Conservation (phyloP, 192 early-diverging fungal genomes). For the Jimgerdemannia lactiflua region DNA sequence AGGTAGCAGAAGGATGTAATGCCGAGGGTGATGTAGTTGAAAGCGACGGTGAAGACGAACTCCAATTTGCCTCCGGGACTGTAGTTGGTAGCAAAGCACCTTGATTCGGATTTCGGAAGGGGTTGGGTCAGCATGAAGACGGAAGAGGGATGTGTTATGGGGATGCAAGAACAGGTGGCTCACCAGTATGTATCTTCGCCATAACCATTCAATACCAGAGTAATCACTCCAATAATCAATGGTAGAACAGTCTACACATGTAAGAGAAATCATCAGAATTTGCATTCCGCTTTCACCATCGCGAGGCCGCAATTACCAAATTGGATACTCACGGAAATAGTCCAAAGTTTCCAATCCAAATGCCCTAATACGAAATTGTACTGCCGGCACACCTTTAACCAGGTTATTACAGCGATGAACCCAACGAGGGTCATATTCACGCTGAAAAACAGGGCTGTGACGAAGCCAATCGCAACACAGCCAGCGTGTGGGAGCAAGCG, state of each 20-base stretch:
- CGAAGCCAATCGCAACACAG: constrained; percentile 8
- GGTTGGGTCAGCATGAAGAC: background rate
- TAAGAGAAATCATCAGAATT: background rate
- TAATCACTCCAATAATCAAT: background rate
- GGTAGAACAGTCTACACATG: background rate
- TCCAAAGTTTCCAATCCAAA: constrained; percentile 12
- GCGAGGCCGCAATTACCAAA: too few relatives aligned
- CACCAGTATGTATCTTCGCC: constrained; percentile 22
- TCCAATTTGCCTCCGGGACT: constrained; percentile 12
- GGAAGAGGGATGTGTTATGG: background rate
- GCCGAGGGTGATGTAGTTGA: constrained; percentile 7
- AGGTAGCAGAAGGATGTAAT: constrained; percentile 15
- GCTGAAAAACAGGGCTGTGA: constrained; percentile 1
- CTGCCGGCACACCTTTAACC: constrained; percentile 12
- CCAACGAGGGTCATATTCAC: constrained; percentile 16
- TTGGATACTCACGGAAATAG: background rate
- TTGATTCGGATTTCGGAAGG: background rate
- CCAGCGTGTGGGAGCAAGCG: background rate
- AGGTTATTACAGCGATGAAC: constrained; percentile 10
- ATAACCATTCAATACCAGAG: constrained; percentile 7
- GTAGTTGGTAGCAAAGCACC: constrained; percentile 12
- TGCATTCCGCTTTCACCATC: too few relatives aligned
- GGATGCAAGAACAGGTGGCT: background rate
- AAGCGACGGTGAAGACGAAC: constrained; percentile 7
- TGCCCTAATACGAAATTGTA: background rate